Base-by-base conservation (phyloP, 2,329 filamentous ascomycete species). In the Cordyceps cicadae region DNA sequence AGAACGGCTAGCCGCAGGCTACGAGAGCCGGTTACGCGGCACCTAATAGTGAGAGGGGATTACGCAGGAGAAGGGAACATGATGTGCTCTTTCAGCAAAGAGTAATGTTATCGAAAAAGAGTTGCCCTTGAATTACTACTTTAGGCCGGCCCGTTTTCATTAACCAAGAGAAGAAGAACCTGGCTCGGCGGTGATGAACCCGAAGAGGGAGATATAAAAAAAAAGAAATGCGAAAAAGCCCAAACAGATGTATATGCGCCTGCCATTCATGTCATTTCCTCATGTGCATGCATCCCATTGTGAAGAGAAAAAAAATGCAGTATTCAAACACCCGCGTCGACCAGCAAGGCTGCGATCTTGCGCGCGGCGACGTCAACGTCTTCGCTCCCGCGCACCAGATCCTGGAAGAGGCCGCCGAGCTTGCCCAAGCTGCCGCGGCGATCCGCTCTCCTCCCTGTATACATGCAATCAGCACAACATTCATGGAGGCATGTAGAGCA, bases 381-480 rank as follows among this genome's bases (percentile, higher is more conserved):
- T 48, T 82, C 81, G 37, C 78, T 78, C 2, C 78, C 80, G 19
- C 76, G 76, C 0, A 88, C 72, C 15, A 90, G 71, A 60, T 79
- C 79, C 52, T 81, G 76, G 65, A 89, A 90, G 17, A 87, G 75
- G 24, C 76, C 75, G 0, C 86, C 81, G 5, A 90, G 78, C 58
- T 79, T 81, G 1, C 76, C 75, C 32, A 90, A 72, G 46, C 78
- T 79, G n/a, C 78, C 77, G 24, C 80, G 75, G 9, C 78, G 74
- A 65, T 89, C 87, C 49, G 74, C 76, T 61, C 82, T 76, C 62
- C 81, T 80, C 87, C 87, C 85, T 87, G 63, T n/a, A 43, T 4
- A 34, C 0, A 34, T 59, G 66, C 29, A 66, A 65, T 69, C 41
- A 66, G 63, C 26, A 54, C 0, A 24, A 24, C 12, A 26, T 11